Percentiles rank a stretch among this genome's conserved stretches.
Conservation (phyloP, 768 basidiomycete genomes). For the Boletus tylopilopsis region DNA sequence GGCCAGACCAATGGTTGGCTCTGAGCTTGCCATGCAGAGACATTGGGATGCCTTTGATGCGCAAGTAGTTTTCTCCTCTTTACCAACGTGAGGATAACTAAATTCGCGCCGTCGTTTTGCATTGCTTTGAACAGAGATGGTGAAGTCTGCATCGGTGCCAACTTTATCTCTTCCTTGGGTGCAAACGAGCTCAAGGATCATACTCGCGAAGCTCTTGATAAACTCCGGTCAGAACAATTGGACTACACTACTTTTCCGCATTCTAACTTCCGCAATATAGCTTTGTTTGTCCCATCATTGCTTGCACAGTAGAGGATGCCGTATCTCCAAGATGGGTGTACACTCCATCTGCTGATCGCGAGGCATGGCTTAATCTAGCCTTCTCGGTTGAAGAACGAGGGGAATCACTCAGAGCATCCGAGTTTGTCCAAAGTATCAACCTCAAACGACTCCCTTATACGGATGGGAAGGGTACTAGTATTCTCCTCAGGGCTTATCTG, state of each 20-base stretch:
- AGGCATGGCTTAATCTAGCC: slow-evolving; percentile 21
- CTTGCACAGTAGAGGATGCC: slow-evolving; percentile 10
- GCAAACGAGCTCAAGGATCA: slow-evolving; percentile 7
- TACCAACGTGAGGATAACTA: background rate
- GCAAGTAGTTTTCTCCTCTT: slow-evolving; percentile 1
- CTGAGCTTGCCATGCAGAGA: slow-evolving; percentile 13
- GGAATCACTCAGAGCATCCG: slow-evolving; percentile 8
- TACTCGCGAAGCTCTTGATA: slow-evolving; percentile 13
- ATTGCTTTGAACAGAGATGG: slow-evolving; percentile 6
- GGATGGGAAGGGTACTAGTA: background rate
- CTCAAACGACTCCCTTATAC: slow-evolving; percentile 18
- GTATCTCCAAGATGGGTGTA: slow-evolving; percentile 20
- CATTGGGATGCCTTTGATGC: slow-evolving; percentile 9
- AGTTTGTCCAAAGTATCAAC: slow-evolving; percentile 17
- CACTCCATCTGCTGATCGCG: slow-evolving; percentile 18
- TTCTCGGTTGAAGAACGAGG: slow-evolving; percentile 16
- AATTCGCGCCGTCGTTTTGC: too few species aligned
- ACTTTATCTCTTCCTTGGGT: slow-evolving; percentile 9
- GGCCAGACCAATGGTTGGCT: slow-evolving; percentile 13
- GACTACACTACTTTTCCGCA: too few species aligned
- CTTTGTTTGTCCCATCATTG: slow-evolving; percentile 19
- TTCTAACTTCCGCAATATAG: background rate
- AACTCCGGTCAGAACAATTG: slow-evolving; percentile 13
- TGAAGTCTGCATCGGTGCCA: slow-evolving; percentile 17
- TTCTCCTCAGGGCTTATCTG: slow-evolving; percentile 10